Conservation (phyloP, 2,329 filamentous ascomycete species). For the Aureobasidium leucospermi region DNA sequence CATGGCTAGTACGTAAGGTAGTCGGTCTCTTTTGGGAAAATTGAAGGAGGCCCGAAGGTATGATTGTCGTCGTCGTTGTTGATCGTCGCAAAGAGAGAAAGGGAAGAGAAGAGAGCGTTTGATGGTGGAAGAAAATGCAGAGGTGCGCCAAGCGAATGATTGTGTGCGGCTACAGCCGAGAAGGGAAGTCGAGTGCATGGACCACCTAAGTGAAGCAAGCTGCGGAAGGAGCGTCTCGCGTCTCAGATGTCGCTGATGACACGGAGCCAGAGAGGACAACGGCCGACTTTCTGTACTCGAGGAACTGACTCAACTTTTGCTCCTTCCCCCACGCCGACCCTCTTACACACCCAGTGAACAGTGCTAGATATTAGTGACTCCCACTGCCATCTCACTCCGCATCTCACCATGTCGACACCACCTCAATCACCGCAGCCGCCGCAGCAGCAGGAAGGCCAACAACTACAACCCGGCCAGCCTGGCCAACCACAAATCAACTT, state of each 20-base stretch:
- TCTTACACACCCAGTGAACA: not conserved
- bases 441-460: constrained; percentile 2
- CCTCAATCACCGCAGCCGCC: constrained; percentile 9
- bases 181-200: not conserved
- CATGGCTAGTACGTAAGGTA: constrained; percentile 64
- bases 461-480: not conserved
- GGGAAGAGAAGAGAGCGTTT: not conserved
- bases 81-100: constrained; percentile 11
- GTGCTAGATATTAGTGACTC: not conserved
- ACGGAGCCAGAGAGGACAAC: constrained; percentile 3
- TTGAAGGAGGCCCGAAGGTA: constrained; percentile 2
- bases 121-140: constrained; percentile 9
- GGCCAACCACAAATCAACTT: constrained; percentile 3
- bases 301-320: not conserved
- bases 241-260: constrained; percentile 7
- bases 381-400: too few species aligned
- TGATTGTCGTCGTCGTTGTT: constrained; percentile 7
- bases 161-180: constrained; percentile 6
- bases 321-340: not conserved
- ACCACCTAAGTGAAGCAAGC: not conserved
- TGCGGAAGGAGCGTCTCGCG: constrained; percentile 1
- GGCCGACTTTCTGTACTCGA: not conserved
- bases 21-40: constrained; percentile 49
- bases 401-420: constrained; percentile 18
- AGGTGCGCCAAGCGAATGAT: constrained; percentile 12